Evolutionary conservation across 768 basidiomycete genomes (phyloP).

Genomic region (Mycena leptocephala): DNA sequence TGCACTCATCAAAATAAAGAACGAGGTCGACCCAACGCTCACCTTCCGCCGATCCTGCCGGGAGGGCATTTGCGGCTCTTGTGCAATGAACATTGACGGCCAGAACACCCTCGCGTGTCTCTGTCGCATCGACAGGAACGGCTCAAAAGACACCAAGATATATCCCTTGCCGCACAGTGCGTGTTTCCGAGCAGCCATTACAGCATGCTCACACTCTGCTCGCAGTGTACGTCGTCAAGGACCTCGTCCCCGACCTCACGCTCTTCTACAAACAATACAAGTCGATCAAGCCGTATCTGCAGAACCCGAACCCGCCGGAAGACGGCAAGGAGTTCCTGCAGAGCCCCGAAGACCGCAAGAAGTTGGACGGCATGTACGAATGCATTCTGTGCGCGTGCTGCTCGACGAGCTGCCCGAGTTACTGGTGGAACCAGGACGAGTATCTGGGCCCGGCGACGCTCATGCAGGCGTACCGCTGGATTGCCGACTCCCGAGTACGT

Average conservation of each 20-base stretch:
- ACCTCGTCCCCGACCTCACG: conserved; percentile 94
- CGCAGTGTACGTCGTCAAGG: conserved; percentile 98
- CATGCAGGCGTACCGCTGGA: conserved; percentile 98
- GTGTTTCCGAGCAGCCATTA: conserved; percentile 47
- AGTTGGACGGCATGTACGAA: conserved; percentile 98
- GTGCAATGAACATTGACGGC: conserved; percentile 99
- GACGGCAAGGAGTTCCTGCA: conserved; percentile 85
- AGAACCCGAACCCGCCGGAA: conserved; percentile 92
- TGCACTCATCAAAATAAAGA: conserved; percentile 99
- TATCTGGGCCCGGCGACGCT: conserved; percentile 98
- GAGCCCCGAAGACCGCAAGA: conserved; percentile 92
- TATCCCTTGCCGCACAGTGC: conserved; percentile 98
- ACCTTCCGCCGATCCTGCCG: conserved; percentile 96
- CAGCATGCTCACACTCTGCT: background rate
- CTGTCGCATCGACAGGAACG: conserved; percentile 91
- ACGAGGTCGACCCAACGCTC: conserved; percentile 96
- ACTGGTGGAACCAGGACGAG: conserved; percentile 99
- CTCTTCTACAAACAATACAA: conserved; percentile 99
- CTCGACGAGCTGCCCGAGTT: conserved; percentile 96
- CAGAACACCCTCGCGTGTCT: conserved; percentile 98
- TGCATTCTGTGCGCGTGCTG: conserved; percentile 98
- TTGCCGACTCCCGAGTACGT: conserved; percentile 93
- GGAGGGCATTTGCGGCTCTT: conserved; percentile 98
- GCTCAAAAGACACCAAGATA: conserved; percentile 85
- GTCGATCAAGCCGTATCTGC: conserved; percentile 96